Conservation (phyloP, 2,329 filamentous ascomycete genomes). For the Trichoderma breve region DNA sequence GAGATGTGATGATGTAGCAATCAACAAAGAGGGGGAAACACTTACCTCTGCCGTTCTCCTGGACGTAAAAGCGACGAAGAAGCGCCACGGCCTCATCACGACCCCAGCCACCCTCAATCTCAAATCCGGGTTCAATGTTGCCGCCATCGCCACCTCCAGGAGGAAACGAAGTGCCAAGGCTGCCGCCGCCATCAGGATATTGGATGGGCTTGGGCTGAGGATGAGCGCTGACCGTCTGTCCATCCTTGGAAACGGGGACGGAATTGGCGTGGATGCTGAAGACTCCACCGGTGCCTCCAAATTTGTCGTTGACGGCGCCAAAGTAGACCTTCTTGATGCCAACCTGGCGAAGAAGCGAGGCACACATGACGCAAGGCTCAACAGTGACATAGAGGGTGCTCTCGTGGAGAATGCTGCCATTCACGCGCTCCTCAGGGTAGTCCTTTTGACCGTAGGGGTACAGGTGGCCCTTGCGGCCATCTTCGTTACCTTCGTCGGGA, state of each 20-base stretch:
- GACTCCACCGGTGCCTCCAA: constrained; percentile 93
- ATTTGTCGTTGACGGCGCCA: constrained; percentile 93
- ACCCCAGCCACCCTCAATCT: constrained; percentile 82
- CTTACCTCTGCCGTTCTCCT: constrained; percentile 89
- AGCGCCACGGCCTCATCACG: constrained; percentile 91
- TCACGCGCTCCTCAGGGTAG: constrained; percentile 55
- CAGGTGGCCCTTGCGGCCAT: constrained; percentile 55
- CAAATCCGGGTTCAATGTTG: constrained; percentile 74
- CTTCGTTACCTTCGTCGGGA: constrained; percentile 49
- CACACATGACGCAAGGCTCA: constrained; percentile 98
- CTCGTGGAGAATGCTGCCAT: constrained; percentile 66
- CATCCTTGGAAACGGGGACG: constrained; percentile 37
- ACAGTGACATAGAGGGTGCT: constrained; percentile 91
- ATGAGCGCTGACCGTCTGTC: constrained; percentile 41
- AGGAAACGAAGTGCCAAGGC: constrained; percentile 38
- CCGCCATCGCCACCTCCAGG: constrained; percentile 54
- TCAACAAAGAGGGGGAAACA: constrained; percentile 25
- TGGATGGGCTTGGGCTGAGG: constrained; percentile 34
- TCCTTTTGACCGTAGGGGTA: constrained; percentile 62
- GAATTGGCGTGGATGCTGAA: constrained; percentile 75
- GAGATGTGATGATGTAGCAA: neutral
- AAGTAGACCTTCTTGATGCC: constrained; percentile 89
- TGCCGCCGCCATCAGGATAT: constrained; percentile 30
- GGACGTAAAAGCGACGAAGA: constrained; percentile 90
- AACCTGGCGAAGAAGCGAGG: constrained; percentile 84